These are phyloP conservation scores for Geotrichum candidum DNA, from an alignment of 1,139 yeast species.

Conservation along the genomic window DNA sequence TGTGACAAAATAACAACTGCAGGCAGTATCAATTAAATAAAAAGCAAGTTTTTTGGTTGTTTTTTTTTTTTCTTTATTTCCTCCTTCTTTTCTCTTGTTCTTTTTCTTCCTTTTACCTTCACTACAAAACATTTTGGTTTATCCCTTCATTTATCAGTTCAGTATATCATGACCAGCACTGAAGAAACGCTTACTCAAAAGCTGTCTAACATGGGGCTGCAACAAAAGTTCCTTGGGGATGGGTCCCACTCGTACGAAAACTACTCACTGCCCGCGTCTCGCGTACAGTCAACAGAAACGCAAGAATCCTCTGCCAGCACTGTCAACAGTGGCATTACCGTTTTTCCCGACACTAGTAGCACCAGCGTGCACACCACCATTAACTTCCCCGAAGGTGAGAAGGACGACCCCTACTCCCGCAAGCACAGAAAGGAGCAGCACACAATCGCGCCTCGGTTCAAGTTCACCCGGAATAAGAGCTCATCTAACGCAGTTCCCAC, in stretches of 20 bases:
- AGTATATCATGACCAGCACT: background rate
- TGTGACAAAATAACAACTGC: too few species aligned
- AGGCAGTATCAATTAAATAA: background rate
- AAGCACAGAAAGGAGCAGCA: constrained; percentile 31
- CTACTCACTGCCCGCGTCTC: constrained; percentile 32
- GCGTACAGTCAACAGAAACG: constrained; percentile 14
- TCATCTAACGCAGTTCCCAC: constrained; percentile 9
- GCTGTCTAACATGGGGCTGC: constrained; percentile 22
- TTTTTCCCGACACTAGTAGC: constrained; percentile 13
- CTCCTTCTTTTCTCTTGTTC: background rate
- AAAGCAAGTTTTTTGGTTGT: background rate
- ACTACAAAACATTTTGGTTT: background rate
- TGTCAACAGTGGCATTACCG: constrained; percentile 4
- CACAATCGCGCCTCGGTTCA: constrained; percentile 34
- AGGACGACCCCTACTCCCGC: constrained; percentile 35
- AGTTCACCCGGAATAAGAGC: constrained; percentile 27
- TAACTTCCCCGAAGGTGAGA: constrained; percentile 26
- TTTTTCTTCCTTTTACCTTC: background rate
- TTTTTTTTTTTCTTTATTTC: background rate
- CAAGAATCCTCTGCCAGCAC: background rate
- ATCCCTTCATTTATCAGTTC: background rate
- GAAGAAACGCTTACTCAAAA: constrained; percentile 14
- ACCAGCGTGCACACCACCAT: constrained; percentile 2
- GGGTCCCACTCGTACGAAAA: constrained; percentile 31
- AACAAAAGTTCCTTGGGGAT: constrained; percentile 29